A percentile compares a stretch with the other conserved stretches of the same genome.
phyloP scores from a whole-genome alignment of 306 rosid species.

The Cucumis melo region DNA sequence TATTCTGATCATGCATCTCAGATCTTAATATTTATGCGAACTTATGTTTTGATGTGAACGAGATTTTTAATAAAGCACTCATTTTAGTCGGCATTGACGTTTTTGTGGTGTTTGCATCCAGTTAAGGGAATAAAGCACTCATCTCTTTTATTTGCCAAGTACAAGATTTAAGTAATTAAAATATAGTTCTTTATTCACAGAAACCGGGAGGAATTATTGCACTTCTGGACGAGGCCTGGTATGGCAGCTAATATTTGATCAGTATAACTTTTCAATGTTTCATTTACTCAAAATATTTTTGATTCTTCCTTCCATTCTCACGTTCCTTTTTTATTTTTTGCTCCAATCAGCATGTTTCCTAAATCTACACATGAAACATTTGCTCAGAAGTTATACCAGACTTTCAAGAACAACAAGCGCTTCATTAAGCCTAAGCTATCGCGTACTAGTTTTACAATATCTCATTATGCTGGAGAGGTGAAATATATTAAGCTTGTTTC shows the following conservation, averaged over 20 bases:
- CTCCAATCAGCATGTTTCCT: slow-evolving; percentile 92
- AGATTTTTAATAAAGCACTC: background rate
- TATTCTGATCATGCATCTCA: background rate
- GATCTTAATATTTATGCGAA: background rate
- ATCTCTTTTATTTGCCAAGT: slow-evolving; percentile 1
- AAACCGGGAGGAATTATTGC: slow-evolving; percentile 98
- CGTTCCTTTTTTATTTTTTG: slow-evolving; percentile 12
- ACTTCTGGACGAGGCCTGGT: slow-evolving; percentile 99
- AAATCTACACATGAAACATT: slow-evolving; percentile 99
- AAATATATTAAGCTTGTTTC: slow-evolving; percentile 15
- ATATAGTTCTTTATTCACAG: slow-evolving; percentile 30
- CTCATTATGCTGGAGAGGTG: slow-evolving; percentile 99
- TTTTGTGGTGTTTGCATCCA: no score
- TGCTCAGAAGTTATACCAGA: slow-evolving; percentile 94
- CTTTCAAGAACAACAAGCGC: slow-evolving; percentile 92
- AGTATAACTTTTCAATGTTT: background rate
- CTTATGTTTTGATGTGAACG: background rate
- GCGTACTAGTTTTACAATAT: slow-evolving; percentile 85
- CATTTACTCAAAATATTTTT: slow-evolving; percentile 2
- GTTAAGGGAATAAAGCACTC: background rate
- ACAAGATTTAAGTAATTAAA: slow-evolving; percentile 12
- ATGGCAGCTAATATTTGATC: slow-evolving; percentile 21
- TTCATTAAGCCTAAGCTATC: slow-evolving; percentile 97
- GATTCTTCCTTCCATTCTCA: slow-evolving; percentile 25
- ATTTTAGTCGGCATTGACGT: no score